Percentiles rank a stretch among this genome's conserved stretches.
Evolutionary conservation across 495 filamentous ascomycete species (phyloP).

Genomic region (Lindgomyces ingoldianus): DNA sequence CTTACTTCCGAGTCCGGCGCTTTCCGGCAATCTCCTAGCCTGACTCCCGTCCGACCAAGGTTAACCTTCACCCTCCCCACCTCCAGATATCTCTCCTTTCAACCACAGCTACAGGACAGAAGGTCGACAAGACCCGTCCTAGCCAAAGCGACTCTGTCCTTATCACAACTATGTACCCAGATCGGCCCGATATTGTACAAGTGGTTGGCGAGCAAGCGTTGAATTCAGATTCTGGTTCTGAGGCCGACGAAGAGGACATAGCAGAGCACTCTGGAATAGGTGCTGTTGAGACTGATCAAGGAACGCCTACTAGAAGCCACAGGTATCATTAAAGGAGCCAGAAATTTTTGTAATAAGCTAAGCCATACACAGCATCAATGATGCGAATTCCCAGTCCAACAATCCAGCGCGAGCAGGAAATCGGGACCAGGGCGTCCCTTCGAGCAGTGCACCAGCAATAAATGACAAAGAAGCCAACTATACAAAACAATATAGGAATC

Average conservation of each 20-base stretch:
- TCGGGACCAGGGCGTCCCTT: background rate
- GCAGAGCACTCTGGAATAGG: slow-evolving; percentile 3
- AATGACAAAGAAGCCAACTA: background rate
- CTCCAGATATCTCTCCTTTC: slow-evolving; percentile 22
- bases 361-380: background rate
- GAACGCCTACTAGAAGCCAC: background rate
- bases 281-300: background rate
- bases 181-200: slow-evolving; percentile 38
- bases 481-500: background rate
- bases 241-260: slow-evolving; percentile 34
- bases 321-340: background rate
- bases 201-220: slow-evolving; percentile 32
- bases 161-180: slow-evolving; percentile 33
- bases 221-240: slow-evolving; percentile 33
- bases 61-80: slow-evolving; percentile 34
- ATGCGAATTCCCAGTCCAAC: background rate
- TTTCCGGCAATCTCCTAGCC: slow-evolving; percentile 32
- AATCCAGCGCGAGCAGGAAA: background rate
- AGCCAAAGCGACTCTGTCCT: slow-evolving; percentile 40
- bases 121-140: slow-evolving; percentile 34
- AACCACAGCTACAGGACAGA: slow-evolving; percentile 20
- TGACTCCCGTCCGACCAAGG: slow-evolving; percentile 28
- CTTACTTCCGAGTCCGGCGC: slow-evolving; percentile 34
- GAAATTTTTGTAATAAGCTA: background rate
- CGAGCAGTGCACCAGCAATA: background rate